Evolutionary conservation across 371 early-diverging fungal genomes (phyloP), one percentile per base, ranked within the genome.

Genomic region (Saksenaea vasiformis): DNA sequence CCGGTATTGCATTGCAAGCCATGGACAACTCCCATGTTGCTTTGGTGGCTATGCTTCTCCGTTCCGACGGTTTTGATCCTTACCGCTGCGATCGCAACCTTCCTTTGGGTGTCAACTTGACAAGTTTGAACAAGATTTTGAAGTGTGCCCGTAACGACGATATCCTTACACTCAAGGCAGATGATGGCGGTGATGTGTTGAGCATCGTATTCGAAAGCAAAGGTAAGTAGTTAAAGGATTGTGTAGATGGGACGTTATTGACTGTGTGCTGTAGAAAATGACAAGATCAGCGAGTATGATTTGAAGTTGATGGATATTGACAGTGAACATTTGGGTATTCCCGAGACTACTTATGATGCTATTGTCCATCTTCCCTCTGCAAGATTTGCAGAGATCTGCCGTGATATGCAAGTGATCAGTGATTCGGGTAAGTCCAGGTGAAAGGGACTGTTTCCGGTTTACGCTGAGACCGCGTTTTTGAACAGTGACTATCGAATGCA

Each of bases 21-120:
- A 99, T 99, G 98, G 99, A 99, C 82, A 94, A 91, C 84, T 91
- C 97, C 39, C 98, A 99, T 80, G 96, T 99, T 15, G 97, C 98
- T 22, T 87, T 99, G 58, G 96, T 96, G 9, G 85, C 96, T 28
- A 87, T 98, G 64, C 79, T 95, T 67, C 82, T 98, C 51, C 88
- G 94, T 60, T 78, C 90, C 38, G 90, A 92, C 55, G 96, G 94
- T 15, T 99, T 99, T 76, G 94, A 95, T 67, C 94, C 94, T 64
- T 99, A 92, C 86, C 91, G 99, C 64, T 96, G 95, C 78, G 97
- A 98, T 81, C 89, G 96, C 70, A 91, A 91, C 77, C 79, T 96
- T 56, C 89, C 94, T 39, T 87, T 99, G 56, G 99, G 99, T 65
- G 85, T 99, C 73, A 94, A 92, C 74, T 77, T 99, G 54, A 76